Base-by-base conservation (phyloP, 192 early-diverging fungal species). In the Globomyces pollinis-pini region DNA sequence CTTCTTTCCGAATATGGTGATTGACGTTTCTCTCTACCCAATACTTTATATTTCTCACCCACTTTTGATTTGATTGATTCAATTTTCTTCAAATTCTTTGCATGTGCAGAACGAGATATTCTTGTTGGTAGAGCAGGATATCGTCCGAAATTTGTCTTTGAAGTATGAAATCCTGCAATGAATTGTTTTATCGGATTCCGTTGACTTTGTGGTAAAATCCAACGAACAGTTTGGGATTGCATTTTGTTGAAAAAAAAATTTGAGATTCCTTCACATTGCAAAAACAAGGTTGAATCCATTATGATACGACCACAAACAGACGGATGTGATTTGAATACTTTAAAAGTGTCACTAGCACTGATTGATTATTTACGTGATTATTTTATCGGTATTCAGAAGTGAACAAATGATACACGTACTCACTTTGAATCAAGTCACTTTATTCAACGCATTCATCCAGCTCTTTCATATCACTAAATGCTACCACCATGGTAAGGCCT, bases 1-100 rank as follows among this genome's bases (percentile, higher is more conserved):
- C 24, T 33, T 23, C 23, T 59, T 5, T 66, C 62, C 9, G 61
- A 54, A 8, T 15, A 20, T 12, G 69, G 69, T 15, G 64, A 67
- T 26, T 58, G 57, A 12, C 69, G 59, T 52, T 71, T 71, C 36
- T 71, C 69, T 11, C 69, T 59, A 7, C 64, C 69, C 16, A 66
- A 45, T 41, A 38, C 33, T 23, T 35, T 57, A 51, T 71, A 71
- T 26, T 63, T 59, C 30, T 62, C 57, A 26, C 69, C 69, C 38
- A 71, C 39, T 21, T 59, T 53, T 21, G 28, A 16, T 28, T 64
- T 59, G n/a, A 71, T 53, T 13, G 57, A 30, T 8, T 12, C 53
- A 45, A 64, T 67, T 41, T 64, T 66, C 23, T 45, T 30, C 36
- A 59, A 61, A 38, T 63, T 71, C 15, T 43, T 53, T 12, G n/a